phyloP scores from a whole-genome alignment of 2,329 filamentous ascomycete genomes.

The Exophiala sp. region DNA sequence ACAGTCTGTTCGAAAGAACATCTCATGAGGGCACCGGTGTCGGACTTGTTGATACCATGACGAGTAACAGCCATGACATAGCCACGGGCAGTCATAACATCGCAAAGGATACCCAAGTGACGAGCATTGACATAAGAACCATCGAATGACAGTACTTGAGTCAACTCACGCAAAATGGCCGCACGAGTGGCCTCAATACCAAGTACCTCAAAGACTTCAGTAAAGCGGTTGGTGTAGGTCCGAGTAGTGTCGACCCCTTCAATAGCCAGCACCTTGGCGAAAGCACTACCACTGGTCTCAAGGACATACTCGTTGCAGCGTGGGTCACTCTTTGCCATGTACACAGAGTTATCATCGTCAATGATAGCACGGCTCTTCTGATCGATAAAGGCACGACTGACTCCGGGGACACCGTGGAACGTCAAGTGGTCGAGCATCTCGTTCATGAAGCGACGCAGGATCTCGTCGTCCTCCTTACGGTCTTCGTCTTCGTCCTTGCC shows the following conservation, averaged over 20 bases:
- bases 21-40: constrained; percentile 96
- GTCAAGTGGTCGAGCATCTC: constrained; percentile 88
- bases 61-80: constrained; percentile 93
- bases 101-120: constrained; percentile 87
- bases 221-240: constrained; percentile 92
- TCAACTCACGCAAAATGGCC: constrained; percentile 80
- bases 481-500: constrained; percentile 68
- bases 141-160: constrained; percentile 90
- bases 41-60: constrained; percentile 96
- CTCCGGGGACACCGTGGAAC: constrained; percentile 80
- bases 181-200: constrained; percentile 92
- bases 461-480: constrained; percentile 77
- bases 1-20: constrained; percentile 99
- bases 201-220: constrained; percentile 88
- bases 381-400: constrained; percentile 90
- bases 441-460: constrained; percentile 84
- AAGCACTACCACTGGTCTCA: constrained; percentile 84
- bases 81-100: constrained; percentile 96
- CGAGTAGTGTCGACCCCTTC: constrained; percentile 79
- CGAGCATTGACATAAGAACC: constrained; percentile 99
- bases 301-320: constrained; percentile 89
- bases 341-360: constrained; percentile 63
- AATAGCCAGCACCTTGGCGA: constrained; percentile 77
- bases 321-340: constrained; percentile 65
- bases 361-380: constrained; percentile 65